Evolutionary conservation across 164 flowering plant species (phyloP).

Genomic region (Aristolochia californica): DNA sequence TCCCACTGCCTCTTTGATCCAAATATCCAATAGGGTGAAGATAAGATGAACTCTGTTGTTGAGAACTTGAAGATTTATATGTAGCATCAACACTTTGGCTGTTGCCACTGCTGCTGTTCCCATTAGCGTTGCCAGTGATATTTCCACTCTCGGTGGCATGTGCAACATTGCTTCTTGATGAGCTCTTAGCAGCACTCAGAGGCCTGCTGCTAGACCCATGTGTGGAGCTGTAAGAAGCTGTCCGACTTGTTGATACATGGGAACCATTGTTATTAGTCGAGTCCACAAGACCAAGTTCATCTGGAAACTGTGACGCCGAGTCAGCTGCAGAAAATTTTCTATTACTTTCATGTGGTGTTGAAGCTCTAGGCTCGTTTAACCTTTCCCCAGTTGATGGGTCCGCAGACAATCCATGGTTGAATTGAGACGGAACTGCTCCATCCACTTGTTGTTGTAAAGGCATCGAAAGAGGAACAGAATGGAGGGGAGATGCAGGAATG

Average conservation of each 20-base stretch:
- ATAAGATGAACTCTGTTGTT: constrained; percentile 35
- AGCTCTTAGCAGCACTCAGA: no score
- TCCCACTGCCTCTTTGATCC: constrained; percentile 44
- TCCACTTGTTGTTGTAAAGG: constrained; percentile 51
- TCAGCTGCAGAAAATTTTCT: constrained; percentile 27
- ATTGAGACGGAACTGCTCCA: constrained; percentile 33
- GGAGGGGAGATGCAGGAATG: constrained; percentile 47
- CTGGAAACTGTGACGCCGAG: constrained; percentile 35
- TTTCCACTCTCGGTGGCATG: constrained; percentile 22
- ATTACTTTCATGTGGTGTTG: no score
- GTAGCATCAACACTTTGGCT: constrained; percentile 18
- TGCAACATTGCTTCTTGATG: no score
- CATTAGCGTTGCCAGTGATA: constrained; percentile 3
- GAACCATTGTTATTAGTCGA: constrained; percentile 15
- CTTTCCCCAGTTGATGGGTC: constrained; percentile 35
- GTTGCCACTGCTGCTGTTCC: constrained; percentile 15
- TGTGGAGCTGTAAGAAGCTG: constrained; percentile 13
- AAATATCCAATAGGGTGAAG: constrained; percentile 31
- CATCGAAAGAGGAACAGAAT: constrained; percentile 42
- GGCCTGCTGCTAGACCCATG: constrained; percentile 11
- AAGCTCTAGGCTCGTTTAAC: no score
- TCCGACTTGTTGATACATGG: constrained; percentile 14
- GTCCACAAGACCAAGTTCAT: constrained; percentile 53
- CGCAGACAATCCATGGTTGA: constrained; percentile 31
- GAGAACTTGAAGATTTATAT: constrained; percentile 21